phyloP scores from a whole-genome alignment of 257 asterid species.

The Henckelia pumila region DNA sequence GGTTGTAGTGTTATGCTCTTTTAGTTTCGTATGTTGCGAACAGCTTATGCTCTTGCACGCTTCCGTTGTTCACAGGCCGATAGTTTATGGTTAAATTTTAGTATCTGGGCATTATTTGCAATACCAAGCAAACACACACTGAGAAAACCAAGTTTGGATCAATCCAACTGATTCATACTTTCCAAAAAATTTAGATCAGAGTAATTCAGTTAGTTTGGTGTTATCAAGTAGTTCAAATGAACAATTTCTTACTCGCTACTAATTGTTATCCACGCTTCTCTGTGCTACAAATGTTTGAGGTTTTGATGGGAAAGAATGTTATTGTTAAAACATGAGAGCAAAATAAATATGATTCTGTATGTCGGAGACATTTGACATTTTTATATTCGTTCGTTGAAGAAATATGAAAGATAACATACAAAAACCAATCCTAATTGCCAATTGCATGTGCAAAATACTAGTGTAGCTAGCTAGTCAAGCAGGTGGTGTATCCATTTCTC shows the following conservation, averaged over 20 bases:
- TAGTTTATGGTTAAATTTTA: too few relatives aligned
- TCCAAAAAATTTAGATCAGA: too few relatives aligned
- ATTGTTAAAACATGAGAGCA: background rate
- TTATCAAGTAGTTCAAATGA: background rate
- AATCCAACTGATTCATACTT: background rate
- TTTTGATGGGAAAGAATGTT: background rate
- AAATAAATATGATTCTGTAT: background rate
- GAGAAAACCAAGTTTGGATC: too few relatives aligned
- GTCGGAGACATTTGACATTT: background rate
- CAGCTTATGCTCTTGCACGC: background rate
- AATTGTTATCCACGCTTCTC: too few relatives aligned
- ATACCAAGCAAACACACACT: background rate
- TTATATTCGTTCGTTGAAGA: background rate
- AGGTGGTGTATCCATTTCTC: conserved; percentile 86
- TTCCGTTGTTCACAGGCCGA: background rate
- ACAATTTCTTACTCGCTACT: too few relatives aligned
- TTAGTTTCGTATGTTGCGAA: background rate
- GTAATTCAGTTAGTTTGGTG: background rate
- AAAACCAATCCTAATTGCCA: background rate
- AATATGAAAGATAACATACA: background rate
- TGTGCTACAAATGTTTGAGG: background rate
- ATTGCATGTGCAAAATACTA: background rate
- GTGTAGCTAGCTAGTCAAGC: conserved; percentile 32
- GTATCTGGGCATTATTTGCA: background rate
- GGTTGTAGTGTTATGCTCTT: background rate